Base-by-base conservation (phyloP, 805 yeast species). In the Wickerhamiella sorbophila region DNA sequence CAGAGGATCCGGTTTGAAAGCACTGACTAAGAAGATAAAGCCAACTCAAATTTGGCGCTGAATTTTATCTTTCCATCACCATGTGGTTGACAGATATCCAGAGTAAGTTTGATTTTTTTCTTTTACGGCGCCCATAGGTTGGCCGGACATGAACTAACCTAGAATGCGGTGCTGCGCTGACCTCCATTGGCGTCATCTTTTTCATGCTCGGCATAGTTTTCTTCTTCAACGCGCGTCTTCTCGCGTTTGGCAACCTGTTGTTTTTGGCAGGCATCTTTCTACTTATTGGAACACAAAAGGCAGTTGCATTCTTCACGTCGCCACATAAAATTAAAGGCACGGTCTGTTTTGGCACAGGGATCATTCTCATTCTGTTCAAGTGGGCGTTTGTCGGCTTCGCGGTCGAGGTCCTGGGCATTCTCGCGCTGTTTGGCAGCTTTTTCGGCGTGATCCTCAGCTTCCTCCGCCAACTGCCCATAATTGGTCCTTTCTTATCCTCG, bases 121-220 rank as follows among this genome's bases (percentile, higher is more conserved):
- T 19, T 36, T 3, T 14, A n/a, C 20, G 4, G n/a, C 14, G 14
- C 12, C 37, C 17, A 16, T 16, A 24, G 19, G 6, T 26, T n/a
- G 40, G 14, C 3, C 27, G 16, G 31, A 31, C 37, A 50, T 51
- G 48, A 43, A 43, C 42, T 15, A 15, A 10, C 17, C 39, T n/a
- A 83, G 94, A 86, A 62, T 77, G 79, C 54, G 97, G 97, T 31
- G 95, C 84, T 16, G 95, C 84, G 2, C 79, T 86, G 67, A 83
- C 95, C 3, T 86, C 93, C 32, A 41, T 43, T 46, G 74, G 94
- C 6, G 72, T 79, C 38, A 55, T 81, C 20, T 78, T 85, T 56
- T 81, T 91, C 60, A 54, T 83, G 4, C 65, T 88, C 17, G 98
- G 98, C 5, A 70, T 88, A 24, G 53, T 86, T 53, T 74, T 94